A percentile compares a stretch with the other conserved stretches of the same genome.
Evolutionary conservation across 2,329 filamentous ascomycete genomes (phyloP).

Genomic region (Aspergillus aculeatus): DNA sequence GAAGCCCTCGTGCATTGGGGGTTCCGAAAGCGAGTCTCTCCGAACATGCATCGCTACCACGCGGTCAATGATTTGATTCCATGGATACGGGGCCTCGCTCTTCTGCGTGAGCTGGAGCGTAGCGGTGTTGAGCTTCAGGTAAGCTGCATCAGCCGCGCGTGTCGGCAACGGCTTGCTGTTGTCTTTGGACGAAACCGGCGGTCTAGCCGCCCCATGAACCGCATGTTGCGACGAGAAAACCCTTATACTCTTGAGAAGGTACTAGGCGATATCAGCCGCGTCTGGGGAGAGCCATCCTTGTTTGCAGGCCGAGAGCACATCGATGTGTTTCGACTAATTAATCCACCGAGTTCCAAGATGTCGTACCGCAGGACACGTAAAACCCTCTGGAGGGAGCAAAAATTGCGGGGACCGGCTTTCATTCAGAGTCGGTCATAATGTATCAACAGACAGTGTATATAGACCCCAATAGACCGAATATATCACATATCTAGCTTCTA

Average conservation of each 20-base stretch:
- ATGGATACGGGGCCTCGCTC: conserved; percentile 41
- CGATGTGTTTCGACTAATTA: conserved; percentile 22
- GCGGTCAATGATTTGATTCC: conserved; percentile 30
- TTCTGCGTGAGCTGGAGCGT: conserved; percentile 40
- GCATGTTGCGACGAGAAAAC: conserved; percentile 37
- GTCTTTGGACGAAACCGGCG: conserved; percentile 34
- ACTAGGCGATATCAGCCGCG: conserved; percentile 32
- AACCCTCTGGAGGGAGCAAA: conserved; percentile 3
- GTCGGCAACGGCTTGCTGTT: conserved; percentile 37
- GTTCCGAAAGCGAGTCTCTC: conserved; percentile 38
- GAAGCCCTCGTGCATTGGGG: conserved; percentile 52
- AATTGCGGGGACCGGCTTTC: conserved; percentile 3
- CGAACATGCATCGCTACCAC: conserved; percentile 21
- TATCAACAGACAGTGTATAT: not conserved
- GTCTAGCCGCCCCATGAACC: conserved; percentile 36
- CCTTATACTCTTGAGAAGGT: conserved; percentile 34
- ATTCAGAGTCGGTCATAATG: not conserved
- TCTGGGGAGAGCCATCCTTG: conserved; percentile 34
- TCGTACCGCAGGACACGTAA: conserved; percentile 4
- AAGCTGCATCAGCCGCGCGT: conserved; percentile 31
- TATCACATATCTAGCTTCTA: too few species aligned
- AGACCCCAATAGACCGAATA: too few species aligned
- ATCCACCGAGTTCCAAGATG: conserved; percentile 5
- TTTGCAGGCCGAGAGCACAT: conserved; percentile 25
- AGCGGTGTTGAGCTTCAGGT: conserved; percentile 35